These are phyloP conservation scores for Paraconiothyrium brasiliense DNA, from an alignment of 2,329 filamentous ascomycete species.

Conservation along the genomic window DNA sequence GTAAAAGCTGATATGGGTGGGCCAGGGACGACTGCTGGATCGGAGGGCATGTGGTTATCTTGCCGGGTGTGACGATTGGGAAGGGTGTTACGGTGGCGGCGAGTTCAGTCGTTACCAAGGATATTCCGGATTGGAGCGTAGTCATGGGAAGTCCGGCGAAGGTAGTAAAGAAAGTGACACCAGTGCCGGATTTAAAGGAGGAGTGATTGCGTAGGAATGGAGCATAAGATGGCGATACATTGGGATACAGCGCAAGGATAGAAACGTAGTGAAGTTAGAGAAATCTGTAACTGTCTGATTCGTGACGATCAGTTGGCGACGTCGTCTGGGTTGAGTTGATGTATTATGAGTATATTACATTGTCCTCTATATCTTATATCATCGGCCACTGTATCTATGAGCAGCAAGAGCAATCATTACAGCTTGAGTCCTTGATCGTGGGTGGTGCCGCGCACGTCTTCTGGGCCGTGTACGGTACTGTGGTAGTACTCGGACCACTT, in stretches of 20 bases:
- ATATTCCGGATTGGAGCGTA: slow-evolving; percentile 36
- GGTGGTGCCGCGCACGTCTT: slow-evolving; percentile 42
- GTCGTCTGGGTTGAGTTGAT: too few relatives aligned
- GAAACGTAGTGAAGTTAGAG: not conserved
- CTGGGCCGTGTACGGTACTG: slow-evolving; percentile 33
- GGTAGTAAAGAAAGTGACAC: slow-evolving; percentile 2
- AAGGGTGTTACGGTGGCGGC: slow-evolving; percentile 54
- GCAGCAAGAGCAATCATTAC: slow-evolving; percentile 51
- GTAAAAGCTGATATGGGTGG: not conserved
- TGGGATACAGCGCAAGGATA: not conserved
- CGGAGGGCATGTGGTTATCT: slow-evolving; percentile 36
- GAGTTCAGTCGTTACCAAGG: slow-evolving; percentile 52
- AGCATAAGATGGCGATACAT: not conserved
- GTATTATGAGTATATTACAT: too few relatives aligned
- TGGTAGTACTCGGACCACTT: slow-evolving; percentile 41
- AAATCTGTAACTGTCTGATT: not conserved
- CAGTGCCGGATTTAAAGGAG: slow-evolving; percentile 10
- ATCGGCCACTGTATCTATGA: slow-evolving; percentile 3
- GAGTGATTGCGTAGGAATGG: not conserved
- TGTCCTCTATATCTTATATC: not conserved
- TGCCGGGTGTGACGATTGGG: slow-evolving; percentile 56
- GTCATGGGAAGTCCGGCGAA: slow-evolving; percentile 10
- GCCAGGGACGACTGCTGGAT: slow-evolving; percentile 23
- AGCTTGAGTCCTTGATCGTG: slow-evolving; percentile 40
- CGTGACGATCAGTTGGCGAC: not conserved